Percentiles rank a stretch among this genome's conserved stretches.
phyloP scores from a whole-genome alignment of 2,329 filamentous ascomycete species.

The Chaetomiaceae sp. region DNA sequence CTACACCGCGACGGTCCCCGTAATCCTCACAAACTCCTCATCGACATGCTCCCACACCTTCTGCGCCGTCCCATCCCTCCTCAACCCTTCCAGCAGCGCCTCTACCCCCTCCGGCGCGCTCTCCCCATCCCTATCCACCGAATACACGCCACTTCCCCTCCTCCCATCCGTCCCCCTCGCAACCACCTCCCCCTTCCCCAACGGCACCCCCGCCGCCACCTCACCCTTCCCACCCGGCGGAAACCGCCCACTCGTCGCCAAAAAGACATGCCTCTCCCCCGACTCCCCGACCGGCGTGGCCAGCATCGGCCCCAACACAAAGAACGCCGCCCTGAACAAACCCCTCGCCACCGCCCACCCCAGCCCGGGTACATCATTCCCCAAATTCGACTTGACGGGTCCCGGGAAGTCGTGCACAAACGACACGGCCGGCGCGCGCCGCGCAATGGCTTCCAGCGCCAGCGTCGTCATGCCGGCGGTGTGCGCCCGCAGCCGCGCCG shows the following conservation, averaged over 20 bases:
- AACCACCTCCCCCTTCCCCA: neutral
- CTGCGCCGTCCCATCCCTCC: constrained; percentile 1
- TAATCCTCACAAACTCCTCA: constrained; percentile 4
- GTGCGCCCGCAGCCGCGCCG: constrained; percentile 22
- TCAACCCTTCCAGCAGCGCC: neutral
- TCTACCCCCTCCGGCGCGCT: neutral
- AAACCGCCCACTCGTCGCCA: constrained; percentile 23
- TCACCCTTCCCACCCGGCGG: neutral
- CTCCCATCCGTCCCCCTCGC: constrained; percentile 4
- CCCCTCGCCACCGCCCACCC: neutral
- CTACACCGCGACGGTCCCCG: neutral
- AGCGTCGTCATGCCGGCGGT: constrained; percentile 26
- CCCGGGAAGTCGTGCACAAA: constrained; percentile 31
- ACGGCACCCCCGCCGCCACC: neutral
- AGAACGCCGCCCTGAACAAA: constrained; percentile 10
- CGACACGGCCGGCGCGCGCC: constrained; percentile 19
- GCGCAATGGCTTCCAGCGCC: constrained; percentile 26
- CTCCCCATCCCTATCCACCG: neutral
- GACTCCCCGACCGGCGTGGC: constrained; percentile 20
- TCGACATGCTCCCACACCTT: constrained; percentile 7
- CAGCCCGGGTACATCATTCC: constrained; percentile 3
- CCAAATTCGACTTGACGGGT: constrained; percentile 25
- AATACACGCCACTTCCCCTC: constrained; percentile 4
- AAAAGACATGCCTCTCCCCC: constrained; percentile 27
- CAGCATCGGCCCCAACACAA: constrained; percentile 17